These are phyloP conservation scores for Oxyria digyna DNA, from an alignment of 148 eudicot genomes.

Conservation along the genomic window DNA sequence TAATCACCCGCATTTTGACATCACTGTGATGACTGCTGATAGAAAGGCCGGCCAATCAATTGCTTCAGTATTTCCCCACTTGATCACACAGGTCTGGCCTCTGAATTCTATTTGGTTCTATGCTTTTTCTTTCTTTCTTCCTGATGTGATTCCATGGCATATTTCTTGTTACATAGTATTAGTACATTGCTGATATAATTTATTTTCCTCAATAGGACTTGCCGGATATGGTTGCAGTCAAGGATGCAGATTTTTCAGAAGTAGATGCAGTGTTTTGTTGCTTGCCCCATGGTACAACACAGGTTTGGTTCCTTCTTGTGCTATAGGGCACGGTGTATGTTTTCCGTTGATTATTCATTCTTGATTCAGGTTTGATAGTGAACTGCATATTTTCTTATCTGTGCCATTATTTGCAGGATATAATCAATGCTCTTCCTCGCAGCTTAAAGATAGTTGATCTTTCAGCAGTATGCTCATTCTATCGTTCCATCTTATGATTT, in stretches of 20 bases:
- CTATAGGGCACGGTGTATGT: not conserved
- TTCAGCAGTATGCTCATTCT: constrained; percentile 60
- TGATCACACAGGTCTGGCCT: constrained; percentile 49
- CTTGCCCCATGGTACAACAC: constrained; percentile 98
- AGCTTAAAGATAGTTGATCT: constrained; percentile 83
- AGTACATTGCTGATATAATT: not conserved
- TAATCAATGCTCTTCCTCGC: constrained; percentile 66
- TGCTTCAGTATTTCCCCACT: constrained; percentile 89
- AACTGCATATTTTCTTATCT: not conserved
- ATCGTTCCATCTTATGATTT: not conserved
- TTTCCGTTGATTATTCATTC: not conserved
- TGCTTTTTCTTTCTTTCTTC: not conserved
- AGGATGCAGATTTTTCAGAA: constrained; percentile 77
- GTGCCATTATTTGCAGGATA: constrained; percentile 42
- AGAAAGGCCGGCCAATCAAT: constrained; percentile 96
- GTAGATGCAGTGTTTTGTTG: constrained; percentile 98
- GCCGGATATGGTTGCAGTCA: constrained; percentile 75
- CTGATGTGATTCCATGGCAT: not conserved
- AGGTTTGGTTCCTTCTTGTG: constrained; percentile 28
- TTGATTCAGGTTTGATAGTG: not conserved
- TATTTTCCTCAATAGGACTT: constrained; percentile 36
- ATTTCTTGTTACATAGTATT: not conserved
- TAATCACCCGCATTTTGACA: constrained; percentile 66
- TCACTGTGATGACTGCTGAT: constrained; percentile 91
- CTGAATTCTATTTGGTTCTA: not conserved